These are phyloP conservation scores for Helianthus tuberosus DNA, from an alignment of 129 eudicot genomes.

Conservation along the genomic window DNA sequence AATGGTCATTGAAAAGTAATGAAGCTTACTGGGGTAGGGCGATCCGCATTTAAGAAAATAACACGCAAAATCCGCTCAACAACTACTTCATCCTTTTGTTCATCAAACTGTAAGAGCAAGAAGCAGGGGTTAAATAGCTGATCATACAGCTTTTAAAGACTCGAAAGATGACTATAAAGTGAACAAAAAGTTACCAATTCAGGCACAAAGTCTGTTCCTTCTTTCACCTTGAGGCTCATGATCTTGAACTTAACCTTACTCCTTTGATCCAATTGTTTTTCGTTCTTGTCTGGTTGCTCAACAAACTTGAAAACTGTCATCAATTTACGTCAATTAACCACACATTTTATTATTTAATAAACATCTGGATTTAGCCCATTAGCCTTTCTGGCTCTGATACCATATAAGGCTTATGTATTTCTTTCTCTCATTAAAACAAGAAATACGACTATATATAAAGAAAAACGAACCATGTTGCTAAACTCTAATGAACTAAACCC, in stretches of 20 bases:
- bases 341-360: neutral
- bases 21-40: slow-evolving; percentile 66
- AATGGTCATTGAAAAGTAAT: neutral
- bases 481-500: too few relatives aligned
- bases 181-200: slow-evolving; percentile 65
- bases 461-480: too few relatives aligned
- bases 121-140: neutral
- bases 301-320: slow-evolving; percentile 81
- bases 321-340: neutral
- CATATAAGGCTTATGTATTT: too few relatives aligned
- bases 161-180: neutral
- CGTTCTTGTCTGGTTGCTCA: slow-evolving; percentile 84
- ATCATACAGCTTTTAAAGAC: neutral
- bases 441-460: too few relatives aligned
- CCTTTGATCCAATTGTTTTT: slow-evolving; percentile 54
- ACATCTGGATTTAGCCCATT: too few relatives aligned
- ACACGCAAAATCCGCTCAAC: slow-evolving; percentile 67
- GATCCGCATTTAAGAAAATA: slow-evolving; percentile 69
- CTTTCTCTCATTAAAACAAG: too few relatives aligned
- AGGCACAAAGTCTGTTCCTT: slow-evolving; percentile 74
- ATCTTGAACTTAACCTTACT: slow-evolving; percentile 80
- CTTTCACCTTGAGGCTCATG: slow-evolving; percentile 82
- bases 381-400: too few relatives aligned
- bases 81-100: slow-evolving; percentile 69
- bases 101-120: slow-evolving; percentile 58